Evolutionary conservation across 2,329 filamentous ascomycete species (phyloP).

Genomic region (Colletotrichum sp.): DNA sequence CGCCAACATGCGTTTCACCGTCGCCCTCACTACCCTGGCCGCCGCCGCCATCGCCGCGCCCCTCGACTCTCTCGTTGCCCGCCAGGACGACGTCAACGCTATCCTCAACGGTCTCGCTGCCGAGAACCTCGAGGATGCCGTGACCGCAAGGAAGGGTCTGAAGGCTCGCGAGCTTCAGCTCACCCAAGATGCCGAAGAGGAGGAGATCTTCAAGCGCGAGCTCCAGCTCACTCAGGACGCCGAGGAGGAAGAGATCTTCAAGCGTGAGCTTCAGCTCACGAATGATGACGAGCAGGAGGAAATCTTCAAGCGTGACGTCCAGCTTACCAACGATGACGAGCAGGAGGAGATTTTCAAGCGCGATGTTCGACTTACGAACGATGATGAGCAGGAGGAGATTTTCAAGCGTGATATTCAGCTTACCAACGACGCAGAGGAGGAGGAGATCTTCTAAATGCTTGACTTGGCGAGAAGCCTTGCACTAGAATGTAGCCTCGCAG

Average conservation of each 20-base stretch:
- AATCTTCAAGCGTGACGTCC: neutral
- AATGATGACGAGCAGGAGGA: neutral
- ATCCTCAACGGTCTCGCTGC: neutral
- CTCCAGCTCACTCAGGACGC: neutral
- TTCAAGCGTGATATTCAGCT: neutral
- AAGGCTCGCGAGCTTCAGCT: neutral
- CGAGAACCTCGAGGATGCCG: slow-evolving; percentile 4
- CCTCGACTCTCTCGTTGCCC: neutral
- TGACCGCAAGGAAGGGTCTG: neutral
- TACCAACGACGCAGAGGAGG: neutral
- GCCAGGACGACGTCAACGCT: neutral
- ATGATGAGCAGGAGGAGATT: neutral
- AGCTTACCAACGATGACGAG: neutral
- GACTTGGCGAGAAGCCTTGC: neutral
- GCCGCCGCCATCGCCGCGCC: slow-evolving; percentile 11
- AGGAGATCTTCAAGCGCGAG: neutral
- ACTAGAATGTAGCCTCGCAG: neutral
- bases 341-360: neutral
- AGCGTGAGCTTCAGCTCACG: neutral
- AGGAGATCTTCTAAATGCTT: neutral
- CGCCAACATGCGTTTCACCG: slow-evolving; percentile 11
- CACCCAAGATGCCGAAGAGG: neutral
- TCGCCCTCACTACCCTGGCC: slow-evolving; percentile 10
- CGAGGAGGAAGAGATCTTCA: neutral
- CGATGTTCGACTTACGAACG: neutral